phyloP scores from a whole-genome alignment of 2,329 filamentous ascomycete genomes.

The Venturia oleaginea region DNA sequence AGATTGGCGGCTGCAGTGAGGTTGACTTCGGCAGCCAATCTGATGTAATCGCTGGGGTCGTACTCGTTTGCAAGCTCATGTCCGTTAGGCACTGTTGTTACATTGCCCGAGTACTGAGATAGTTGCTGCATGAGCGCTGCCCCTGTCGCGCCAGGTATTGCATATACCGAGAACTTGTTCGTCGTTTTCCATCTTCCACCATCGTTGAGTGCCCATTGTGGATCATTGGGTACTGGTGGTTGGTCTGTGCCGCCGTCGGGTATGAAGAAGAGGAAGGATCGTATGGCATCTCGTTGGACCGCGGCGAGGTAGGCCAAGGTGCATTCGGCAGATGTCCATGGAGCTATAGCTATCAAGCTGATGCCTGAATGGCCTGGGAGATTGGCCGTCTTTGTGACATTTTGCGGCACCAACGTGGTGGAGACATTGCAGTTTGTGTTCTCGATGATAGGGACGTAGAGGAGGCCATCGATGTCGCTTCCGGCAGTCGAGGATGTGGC shows the following conservation, averaged over 20 bases:
- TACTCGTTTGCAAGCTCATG: constrained; percentile 30
- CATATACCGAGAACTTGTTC: constrained; percentile 76
- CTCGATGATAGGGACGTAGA: constrained; percentile 71
- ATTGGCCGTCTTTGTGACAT: constrained; percentile 64
- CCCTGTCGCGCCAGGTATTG: constrained; percentile 61
- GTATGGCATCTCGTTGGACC: constrained; percentile 52
- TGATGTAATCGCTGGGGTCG: constrained; percentile 35
- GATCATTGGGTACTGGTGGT: constrained; percentile 57
- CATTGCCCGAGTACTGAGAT: constrained; percentile 66
- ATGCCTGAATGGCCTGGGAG: constrained; percentile 56
- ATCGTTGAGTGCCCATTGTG: constrained; percentile 63
- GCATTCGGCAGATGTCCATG: constrained; percentile 72
- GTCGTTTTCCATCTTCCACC: constrained; percentile 59
- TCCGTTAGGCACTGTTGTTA: constrained; percentile 41
- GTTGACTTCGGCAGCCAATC: constrained; percentile 43
- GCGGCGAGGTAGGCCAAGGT: constrained; percentile 60
- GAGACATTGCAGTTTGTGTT: constrained; percentile 54
- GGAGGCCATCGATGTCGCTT: constrained; percentile 61
- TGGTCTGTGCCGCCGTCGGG: constrained; percentile 40
- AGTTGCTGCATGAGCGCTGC: constrained; percentile 60
- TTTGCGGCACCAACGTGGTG: constrained; percentile 58
- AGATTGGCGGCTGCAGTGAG: constrained; percentile 37
- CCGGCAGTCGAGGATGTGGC: constrained; percentile 54
- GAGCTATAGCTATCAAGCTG: constrained; percentile 71
- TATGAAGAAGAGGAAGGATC: constrained; percentile 49